These are phyloP conservation scores for Chrysosphaeria jannelii DNA, from an alignment of 2,329 filamentous ascomycete genomes.

Conservation along the genomic window DNA sequence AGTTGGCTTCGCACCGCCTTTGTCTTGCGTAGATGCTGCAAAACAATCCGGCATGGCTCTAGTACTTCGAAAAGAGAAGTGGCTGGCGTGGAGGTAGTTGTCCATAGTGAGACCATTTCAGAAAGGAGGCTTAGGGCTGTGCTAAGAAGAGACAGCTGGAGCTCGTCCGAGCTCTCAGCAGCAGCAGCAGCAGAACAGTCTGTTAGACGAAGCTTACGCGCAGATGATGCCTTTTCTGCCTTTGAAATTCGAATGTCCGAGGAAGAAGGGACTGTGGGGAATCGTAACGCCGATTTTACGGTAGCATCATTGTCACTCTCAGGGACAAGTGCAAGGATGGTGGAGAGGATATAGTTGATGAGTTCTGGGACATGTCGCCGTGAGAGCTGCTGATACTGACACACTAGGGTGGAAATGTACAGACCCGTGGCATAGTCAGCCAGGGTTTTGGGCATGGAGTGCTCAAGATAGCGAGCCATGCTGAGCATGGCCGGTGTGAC, in stretches of 20 bases:
- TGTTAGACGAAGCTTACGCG: slow-evolving; percentile 3
- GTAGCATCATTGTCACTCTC: background rate
- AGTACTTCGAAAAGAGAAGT: slow-evolving; percentile 69
- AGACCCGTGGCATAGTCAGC: slow-evolving; percentile 41
- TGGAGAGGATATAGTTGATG: slow-evolving; percentile 52
- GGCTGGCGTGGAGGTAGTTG: slow-evolving; percentile 34
- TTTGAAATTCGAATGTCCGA: slow-evolving; percentile 15
- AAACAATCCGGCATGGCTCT: slow-evolving; percentile 23
- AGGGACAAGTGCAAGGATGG: slow-evolving; percentile 36
- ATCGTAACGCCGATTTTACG: background rate
- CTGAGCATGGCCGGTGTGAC: slow-evolving; percentile 68
- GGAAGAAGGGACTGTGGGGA: slow-evolving; percentile 2
- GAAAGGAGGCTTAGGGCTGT: slow-evolving; percentile 35
- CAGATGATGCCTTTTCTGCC: background rate
- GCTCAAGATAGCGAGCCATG: slow-evolving; percentile 58
- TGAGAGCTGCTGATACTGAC: slow-evolving; percentile 59
- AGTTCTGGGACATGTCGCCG: slow-evolving; percentile 78
- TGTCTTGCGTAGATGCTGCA: slow-evolving; percentile 29
- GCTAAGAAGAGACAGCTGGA: slow-evolving; percentile 27
- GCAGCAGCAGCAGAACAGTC: slow-evolving; percentile 5
- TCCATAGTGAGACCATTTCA: slow-evolving; percentile 39
- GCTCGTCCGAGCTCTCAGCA: slow-evolving; percentile 7
- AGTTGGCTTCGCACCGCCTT: too few relatives aligned
- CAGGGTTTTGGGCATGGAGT: slow-evolving; percentile 35
- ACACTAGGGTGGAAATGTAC: slow-evolving; percentile 46